Conservation (phyloP, 441 rosid species). For the Aquilaria agallochum region DNA sequence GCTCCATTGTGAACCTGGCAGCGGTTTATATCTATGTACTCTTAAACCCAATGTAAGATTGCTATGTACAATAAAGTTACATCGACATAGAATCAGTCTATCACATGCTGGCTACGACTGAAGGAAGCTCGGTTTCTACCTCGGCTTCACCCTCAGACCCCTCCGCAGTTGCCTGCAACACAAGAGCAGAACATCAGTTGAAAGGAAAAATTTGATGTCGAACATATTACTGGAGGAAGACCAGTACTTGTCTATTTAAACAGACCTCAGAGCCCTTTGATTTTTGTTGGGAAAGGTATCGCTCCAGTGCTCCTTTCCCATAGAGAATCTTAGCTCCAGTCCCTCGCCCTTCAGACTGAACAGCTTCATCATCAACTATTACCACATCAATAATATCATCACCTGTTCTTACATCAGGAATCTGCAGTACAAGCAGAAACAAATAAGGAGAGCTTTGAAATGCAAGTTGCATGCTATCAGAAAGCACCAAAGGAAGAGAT, state of each 20-base stretch:
- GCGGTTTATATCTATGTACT: conserved; percentile 2
- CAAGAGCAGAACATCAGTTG: conserved; percentile 1
- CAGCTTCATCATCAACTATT: conserved; percentile 76
- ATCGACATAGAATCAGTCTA: conserved; percentile 19
- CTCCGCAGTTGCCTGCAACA: conserved; percentile 45
- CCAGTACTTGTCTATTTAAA: neutral
- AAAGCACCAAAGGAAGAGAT: neutral
- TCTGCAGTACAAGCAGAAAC: conserved; percentile 35
- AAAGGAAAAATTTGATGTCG: too few relatives aligned
- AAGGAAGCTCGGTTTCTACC: conserved; percentile 66
- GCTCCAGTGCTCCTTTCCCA: conserved; percentile 69
- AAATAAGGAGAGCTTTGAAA: neutral
- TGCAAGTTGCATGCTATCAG: neutral
- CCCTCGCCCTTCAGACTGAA: conserved; percentile 53
- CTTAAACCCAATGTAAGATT: conserved; percentile 6
- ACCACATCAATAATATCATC: conserved; percentile 80
- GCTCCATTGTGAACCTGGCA: too few relatives aligned
- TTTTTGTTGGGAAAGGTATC: conserved; percentile 51
- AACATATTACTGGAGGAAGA: too few relatives aligned
- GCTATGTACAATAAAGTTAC: conserved; percentile 45
- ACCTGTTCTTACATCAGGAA: conserved; percentile 76
- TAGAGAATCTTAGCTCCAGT: conserved; percentile 79
- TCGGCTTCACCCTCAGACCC: conserved; percentile 62
- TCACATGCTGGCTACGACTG: conserved; percentile 89
- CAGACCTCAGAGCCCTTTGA: conserved; percentile 40